phyloP scores from a whole-genome alignment of 768 basidiomycete genomes.

The Agrocybe pediades region DNA sequence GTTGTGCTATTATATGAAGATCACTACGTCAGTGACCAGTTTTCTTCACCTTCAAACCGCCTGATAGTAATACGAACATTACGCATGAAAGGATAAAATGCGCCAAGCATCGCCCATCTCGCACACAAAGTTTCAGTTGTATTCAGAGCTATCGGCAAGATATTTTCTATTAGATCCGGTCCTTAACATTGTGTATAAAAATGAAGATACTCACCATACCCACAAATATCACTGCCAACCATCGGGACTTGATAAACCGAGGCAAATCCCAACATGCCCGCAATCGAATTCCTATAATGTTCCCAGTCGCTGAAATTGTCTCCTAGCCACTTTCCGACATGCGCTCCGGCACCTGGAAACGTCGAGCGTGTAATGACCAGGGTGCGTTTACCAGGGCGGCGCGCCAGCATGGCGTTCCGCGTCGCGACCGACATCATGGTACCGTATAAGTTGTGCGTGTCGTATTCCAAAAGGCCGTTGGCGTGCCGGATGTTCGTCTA shows the following conservation, averaged over 20 bases:
- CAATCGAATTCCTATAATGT: slow-evolving; percentile 60
- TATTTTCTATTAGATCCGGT: too few relatives aligned
- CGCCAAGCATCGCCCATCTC: slow-evolving; percentile 77
- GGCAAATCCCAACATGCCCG: slow-evolving; percentile 67
- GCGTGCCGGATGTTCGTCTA: slow-evolving; percentile 52
- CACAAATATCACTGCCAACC: slow-evolving; percentile 78
- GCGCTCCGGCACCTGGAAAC: slow-evolving; percentile 65
- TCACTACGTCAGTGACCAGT: neutral
- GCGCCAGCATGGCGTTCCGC: slow-evolving; percentile 59
- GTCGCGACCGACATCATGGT: slow-evolving; percentile 72
- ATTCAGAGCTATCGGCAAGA: slow-evolving; percentile 31
- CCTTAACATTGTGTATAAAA: neutral
- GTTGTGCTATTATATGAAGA: slow-evolving; percentile 59
- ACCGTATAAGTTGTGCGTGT: slow-evolving; percentile 69
- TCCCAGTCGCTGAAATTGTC: slow-evolving; percentile 64
- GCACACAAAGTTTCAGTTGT: slow-evolving; percentile 72
- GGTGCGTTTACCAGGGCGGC: slow-evolving; percentile 60
- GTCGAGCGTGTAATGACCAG: slow-evolving; percentile 76
- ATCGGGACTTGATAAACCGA: slow-evolving; percentile 69
- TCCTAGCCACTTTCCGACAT: slow-evolving; percentile 77
- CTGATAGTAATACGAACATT: slow-evolving; percentile 67
- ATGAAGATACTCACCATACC: slow-evolving; percentile 45
- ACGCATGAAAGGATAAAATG: slow-evolving; percentile 80
- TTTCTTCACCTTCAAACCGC: too few relatives aligned
- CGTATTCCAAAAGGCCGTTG: slow-evolving; percentile 61